Evolutionary conservation across 306 rosid species (phyloP), one percentile per base, ranked within the genome.

Genomic region (Potentilla sterilis): DNA sequence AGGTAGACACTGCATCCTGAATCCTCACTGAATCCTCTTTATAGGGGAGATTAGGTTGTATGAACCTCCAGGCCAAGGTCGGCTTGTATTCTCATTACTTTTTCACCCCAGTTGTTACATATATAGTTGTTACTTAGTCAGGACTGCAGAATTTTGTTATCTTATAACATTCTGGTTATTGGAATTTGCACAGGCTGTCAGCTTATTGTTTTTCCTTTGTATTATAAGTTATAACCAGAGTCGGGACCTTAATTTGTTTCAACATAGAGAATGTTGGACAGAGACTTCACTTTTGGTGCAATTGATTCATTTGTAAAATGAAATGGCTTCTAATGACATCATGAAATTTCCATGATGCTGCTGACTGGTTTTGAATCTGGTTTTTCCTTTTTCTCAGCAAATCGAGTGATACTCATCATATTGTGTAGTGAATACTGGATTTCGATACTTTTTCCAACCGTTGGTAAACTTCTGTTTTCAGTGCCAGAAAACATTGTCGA

Each of bases 51-150:
- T 84, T 84, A 83, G 91, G 94, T 83, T 85, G 89, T 80, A 84
- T 81, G 87, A 84, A 87, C 86, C 84, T 1, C 86, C 76, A 73
- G 87, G 88, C 89, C 76, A 82, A 76, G 80, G 90, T 89, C 79
- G 81, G 87, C 81, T 79, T 87, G 78, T 73, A 81, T 77, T 88
- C 79, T 86, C 86, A 84, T 73, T 59, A 72, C 65, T 55, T 16
- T 32, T 55, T n/a, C 62, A 55, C 49, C 71, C 75, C 66, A 75
- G 85, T 83, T 84, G 92, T 86, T 87, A 82, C 91, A 84, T 88
- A 88, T 88, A 84, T 90, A 88, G 96, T 85, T n/a, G n/a, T 88
- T 85, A 82, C 88, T 58, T 88, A 88, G 91, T 81, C 88, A 73
- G 80, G 88, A 86, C 92, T 88, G 83, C 61, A 51, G 87, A 90